A percentile compares a stretch with the other conserved stretches of the same genome.
phyloP scores from a whole-genome alignment of 139 green algal genomes.

The Chara braunii region DNA sequence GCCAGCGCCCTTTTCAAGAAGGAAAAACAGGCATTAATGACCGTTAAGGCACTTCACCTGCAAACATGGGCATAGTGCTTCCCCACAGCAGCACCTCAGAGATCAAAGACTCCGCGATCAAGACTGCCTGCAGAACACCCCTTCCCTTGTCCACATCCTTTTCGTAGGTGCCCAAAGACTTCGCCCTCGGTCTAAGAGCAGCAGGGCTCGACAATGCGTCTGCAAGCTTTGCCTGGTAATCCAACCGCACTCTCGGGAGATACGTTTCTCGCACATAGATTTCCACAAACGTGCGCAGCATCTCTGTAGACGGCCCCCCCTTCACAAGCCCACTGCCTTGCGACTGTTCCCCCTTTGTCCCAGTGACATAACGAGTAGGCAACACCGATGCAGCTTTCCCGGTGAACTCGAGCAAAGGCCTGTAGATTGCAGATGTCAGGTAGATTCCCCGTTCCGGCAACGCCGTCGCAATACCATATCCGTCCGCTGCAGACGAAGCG shows the following conservation, averaged over 20 bases:
- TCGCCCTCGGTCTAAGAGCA: constrained; percentile 13
- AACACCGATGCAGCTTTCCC: no score
- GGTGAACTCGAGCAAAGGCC: constrained; percentile 21
- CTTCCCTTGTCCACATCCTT: constrained; percentile 13
- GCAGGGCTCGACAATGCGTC: constrained; percentile 25
- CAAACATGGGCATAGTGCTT: constrained; percentile 32
- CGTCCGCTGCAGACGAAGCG: constrained; percentile 12
- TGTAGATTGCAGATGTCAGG: constrained; percentile 24
- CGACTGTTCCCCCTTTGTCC: no score
- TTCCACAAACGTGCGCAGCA: constrained; percentile 26
- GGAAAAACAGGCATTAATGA: no score
- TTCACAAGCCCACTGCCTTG: no score
- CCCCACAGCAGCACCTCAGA: constrained; percentile 27
- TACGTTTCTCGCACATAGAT: constrained; percentile 23
- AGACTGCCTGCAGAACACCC: constrained; percentile 17
- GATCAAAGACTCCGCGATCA: constrained; percentile 18
- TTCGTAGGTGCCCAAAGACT: constrained; percentile 23
- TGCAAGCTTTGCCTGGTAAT: constrained; percentile 25
- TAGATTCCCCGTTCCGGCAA: constrained; percentile 33
- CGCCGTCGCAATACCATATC: constrained; percentile 13
- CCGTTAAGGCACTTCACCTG: no score
- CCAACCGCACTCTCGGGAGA: constrained; percentile 9
- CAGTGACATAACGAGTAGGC: no score
- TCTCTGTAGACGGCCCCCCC: no score
- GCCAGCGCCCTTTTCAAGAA: no score